A percentile compares a stretch with the other conserved stretches of the same genome.
Conservation (phyloP, 1,284 basidiomycete genomes). For the Quambalaria eucalypti region DNA sequence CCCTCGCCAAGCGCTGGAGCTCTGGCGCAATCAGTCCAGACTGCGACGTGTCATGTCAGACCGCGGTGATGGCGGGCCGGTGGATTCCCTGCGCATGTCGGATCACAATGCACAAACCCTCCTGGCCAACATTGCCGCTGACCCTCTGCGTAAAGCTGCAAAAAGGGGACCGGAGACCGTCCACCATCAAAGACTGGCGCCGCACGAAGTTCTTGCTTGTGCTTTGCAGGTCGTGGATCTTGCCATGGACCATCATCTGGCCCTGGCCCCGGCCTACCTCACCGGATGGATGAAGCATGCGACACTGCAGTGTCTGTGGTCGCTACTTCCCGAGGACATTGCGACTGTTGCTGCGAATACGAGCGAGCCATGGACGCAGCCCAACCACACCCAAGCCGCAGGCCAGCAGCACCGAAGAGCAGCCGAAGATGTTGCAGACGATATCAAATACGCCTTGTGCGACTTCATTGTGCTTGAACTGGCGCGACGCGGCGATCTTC, state of each 20-base stretch:
- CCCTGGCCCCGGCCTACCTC: not conserved
- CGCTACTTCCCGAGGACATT: not conserved
- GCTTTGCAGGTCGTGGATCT: not conserved
- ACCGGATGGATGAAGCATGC: not conserved
- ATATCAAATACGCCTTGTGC: not conserved
- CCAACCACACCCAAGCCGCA: not conserved
- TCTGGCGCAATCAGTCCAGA: not conserved
- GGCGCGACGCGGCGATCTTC: not conserved
- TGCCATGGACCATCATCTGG: not conserved
- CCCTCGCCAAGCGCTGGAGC: not conserved
- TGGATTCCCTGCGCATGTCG: not conserved
- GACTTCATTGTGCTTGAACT: not conserved
- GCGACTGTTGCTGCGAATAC: not conserved
- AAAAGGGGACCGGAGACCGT: not conserved
- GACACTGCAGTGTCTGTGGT: not conserved
- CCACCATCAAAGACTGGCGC: not conserved
- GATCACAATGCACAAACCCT: not conserved
- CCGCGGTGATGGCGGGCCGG: not conserved
- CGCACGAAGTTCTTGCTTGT: not conserved
- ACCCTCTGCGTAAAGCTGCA: not conserved
- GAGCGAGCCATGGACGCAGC: not conserved
- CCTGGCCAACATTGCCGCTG: not conserved
- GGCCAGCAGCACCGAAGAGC: not conserved
- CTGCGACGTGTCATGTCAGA: too few species aligned
- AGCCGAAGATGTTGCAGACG: not conserved